phyloP scores from a whole-genome alignment of 495 filamentous ascomycete species.

The Penicillium longicatenatum region DNA sequence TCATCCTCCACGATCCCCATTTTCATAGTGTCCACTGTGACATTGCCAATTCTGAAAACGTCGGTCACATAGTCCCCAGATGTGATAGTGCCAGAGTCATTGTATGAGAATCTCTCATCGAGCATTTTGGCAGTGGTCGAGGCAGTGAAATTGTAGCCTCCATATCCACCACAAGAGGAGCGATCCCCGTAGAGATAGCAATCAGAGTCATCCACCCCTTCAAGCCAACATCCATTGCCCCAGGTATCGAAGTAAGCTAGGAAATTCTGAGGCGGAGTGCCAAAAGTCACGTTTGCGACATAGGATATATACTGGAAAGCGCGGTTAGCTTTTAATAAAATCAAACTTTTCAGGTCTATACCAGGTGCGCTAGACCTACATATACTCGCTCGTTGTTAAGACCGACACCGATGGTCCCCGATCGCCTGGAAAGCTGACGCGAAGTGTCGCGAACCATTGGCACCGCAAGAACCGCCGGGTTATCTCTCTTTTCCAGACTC shows the following conservation, averaged over 20 bases:
- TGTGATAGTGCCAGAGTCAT: slow-evolving; percentile 2
- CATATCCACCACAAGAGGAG: slow-evolving; percentile 8
- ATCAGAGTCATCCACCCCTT: not conserved
- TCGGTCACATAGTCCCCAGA: slow-evolving; percentile 12
- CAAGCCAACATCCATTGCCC: slow-evolving; percentile 14
- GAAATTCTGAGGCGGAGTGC: slow-evolving; percentile 9
- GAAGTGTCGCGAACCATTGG: slow-evolving; percentile 6
- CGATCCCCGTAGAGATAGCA: not conserved
- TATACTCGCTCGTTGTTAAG: not conserved
- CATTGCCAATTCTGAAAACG: slow-evolving; percentile 8
- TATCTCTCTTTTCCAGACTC: slow-evolving; percentile 12
- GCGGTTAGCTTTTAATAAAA: not conserved
- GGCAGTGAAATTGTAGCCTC: slow-evolving; percentile 7
- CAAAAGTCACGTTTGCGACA: slow-evolving; percentile 10
- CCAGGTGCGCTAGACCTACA: slow-evolving; percentile 3
- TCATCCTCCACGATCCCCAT: slow-evolving; percentile 2
- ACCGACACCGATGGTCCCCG: not conserved
- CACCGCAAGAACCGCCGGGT: slow-evolving; percentile 9
- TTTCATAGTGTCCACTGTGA: slow-evolving; percentile 11
- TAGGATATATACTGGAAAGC: slow-evolving; percentile 5
- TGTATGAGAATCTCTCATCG: slow-evolving; percentile 6
- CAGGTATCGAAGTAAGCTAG: not conserved
- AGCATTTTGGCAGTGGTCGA: slow-evolving; percentile 7
- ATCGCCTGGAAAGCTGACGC: slow-evolving; percentile 2
- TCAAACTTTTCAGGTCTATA: not conserved